phyloP scores from a whole-genome alignment of 352 stramenopile genomes.

The Discostella stelligera region DNA sequence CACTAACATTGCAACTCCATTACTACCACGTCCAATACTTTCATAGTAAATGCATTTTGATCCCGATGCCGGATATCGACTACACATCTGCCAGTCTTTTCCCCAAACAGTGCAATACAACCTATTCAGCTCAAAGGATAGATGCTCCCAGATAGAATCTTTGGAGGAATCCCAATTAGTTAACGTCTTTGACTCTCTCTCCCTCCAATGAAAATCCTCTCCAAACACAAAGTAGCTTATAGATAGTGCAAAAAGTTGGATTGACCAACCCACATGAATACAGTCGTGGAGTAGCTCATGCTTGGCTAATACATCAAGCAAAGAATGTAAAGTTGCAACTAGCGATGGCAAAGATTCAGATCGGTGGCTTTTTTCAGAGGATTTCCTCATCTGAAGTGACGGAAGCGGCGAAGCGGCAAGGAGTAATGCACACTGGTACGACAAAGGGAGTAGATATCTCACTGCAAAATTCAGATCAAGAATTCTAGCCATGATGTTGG shows the following conservation, averaged over 20 bases:
- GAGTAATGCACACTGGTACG: constrained; percentile 36
- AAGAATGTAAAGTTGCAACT: constrained; percentile 36
- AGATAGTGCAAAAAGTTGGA: constrained; percentile 38
- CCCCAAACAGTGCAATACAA: constrained; percentile 35
- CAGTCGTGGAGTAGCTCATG: constrained; percentile 34
- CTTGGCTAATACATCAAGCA: constrained; percentile 35
- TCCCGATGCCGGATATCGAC: constrained; percentile 4
- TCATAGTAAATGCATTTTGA: constrained; percentile 27
- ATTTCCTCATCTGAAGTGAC: neutral
- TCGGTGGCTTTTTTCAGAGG: constrained; percentile 1
- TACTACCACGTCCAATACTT: constrained; percentile 10
- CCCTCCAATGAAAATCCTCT: constrained; percentile 14
- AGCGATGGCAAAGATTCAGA: constrained; percentile 22
- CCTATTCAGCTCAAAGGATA: constrained; percentile 25
- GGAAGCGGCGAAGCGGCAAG: constrained; percentile 9
- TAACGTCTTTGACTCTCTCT: neutral
- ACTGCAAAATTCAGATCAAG: constrained; percentile 36
- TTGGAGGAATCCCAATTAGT: constrained; percentile 1
- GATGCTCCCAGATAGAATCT: constrained; percentile 27
- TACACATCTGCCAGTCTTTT: constrained; percentile 20
- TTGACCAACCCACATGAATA: constrained; percentile 41
- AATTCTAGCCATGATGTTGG: constrained; percentile 32
- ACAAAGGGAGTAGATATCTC: constrained; percentile 34
- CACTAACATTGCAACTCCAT: constrained; percentile 7
- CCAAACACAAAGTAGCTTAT: constrained; percentile 24